These are phyloP conservation scores for Penicillium steckii DNA, from an alignment of 495 filamentous ascomycete species.

Conservation along the genomic window DNA sequence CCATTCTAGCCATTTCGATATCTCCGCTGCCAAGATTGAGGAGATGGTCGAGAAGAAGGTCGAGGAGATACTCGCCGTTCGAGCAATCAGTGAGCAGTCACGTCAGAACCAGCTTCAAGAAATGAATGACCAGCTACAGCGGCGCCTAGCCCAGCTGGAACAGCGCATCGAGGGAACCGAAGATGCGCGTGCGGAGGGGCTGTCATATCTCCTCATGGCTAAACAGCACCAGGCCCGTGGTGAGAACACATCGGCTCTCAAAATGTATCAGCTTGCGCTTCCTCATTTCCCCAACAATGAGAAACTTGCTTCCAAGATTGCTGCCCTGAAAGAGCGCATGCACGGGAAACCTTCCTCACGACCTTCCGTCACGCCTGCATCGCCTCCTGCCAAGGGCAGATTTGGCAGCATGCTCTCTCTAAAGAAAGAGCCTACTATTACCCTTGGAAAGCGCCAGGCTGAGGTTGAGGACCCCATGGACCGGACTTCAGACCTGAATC, in stretches of 20 bases:
- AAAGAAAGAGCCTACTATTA: slow-evolving; percentile 31
- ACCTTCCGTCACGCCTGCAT: slow-evolving; percentile 13
- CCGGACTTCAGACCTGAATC: slow-evolving; percentile 18
- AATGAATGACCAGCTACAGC: slow-evolving; percentile 74
- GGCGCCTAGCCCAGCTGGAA: slow-evolving; percentile 79
- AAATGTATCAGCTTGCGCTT: slow-evolving; percentile 81
- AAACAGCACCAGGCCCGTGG: slow-evolving; percentile 85
- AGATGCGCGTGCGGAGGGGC: slow-evolving; percentile 71
- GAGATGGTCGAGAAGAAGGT: slow-evolving; percentile 91
- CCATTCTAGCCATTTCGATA: slow-evolving; percentile 27
- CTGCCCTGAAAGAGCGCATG: slow-evolving; percentile 61
- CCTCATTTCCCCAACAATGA: slow-evolving; percentile 84
- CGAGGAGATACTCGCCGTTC: slow-evolving; percentile 77
- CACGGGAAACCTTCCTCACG: slow-evolving; percentile 29
- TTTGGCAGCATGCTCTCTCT: slow-evolving; percentile 43
- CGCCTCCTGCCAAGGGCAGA: slow-evolving; percentile 24
- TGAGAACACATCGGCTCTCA: slow-evolving; percentile 73
- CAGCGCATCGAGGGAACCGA: slow-evolving; percentile 75
- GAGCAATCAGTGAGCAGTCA: slow-evolving; percentile 51
- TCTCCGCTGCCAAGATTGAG: slow-evolving; percentile 80
- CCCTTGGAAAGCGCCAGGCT: slow-evolving; percentile 32
- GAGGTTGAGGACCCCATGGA: slow-evolving; percentile 36
- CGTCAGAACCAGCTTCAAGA: slow-evolving; percentile 50
- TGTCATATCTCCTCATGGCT: slow-evolving; percentile 84
- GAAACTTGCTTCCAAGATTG: slow-evolving; percentile 78